Percentiles rank a stretch among this genome's conserved stretches.
Conservation (phyloP, 2,329 filamentous ascomycete genomes). For the Lecanicillium sp. region DNA sequence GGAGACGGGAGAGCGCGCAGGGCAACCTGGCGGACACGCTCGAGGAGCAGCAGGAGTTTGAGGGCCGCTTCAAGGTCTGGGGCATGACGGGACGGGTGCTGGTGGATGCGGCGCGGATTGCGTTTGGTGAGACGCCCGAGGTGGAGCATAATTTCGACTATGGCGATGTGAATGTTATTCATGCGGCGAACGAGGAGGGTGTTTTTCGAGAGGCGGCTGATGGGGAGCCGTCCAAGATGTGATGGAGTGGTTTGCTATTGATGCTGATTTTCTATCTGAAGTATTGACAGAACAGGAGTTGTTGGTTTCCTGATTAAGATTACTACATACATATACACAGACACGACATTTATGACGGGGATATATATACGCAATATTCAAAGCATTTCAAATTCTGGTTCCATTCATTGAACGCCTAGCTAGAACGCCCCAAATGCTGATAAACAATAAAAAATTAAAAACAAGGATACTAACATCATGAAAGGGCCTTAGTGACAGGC, state of each 20-base stretch:
- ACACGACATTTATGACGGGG: too few species aligned
- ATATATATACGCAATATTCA: not conserved
- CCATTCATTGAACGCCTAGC: too few species aligned
- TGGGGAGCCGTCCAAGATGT: slow-evolving; percentile 16
- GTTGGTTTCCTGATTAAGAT: too few species aligned
- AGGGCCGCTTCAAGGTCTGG: slow-evolving; percentile 72
- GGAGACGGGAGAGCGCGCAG: slow-evolving; percentile 26
- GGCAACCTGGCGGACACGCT: slow-evolving; percentile 33
- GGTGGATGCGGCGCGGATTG: slow-evolving; percentile 78
- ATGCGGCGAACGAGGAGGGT: slow-evolving; percentile 35
- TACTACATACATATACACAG: too few species aligned
- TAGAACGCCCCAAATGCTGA: not conserved
- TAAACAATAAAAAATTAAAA: not conserved
- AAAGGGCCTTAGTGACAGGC: slow-evolving; percentile 76
- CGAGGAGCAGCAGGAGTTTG: slow-evolving; percentile 37
- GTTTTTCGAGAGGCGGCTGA: slow-evolving; percentile 32
- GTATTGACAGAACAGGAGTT: too few species aligned
- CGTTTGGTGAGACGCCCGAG: slow-evolving; percentile 73
- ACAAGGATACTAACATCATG: not conserved
- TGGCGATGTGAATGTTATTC: slow-evolving; percentile 46
- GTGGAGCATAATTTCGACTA: slow-evolving; percentile 60
- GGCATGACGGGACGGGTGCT: slow-evolving; percentile 90
- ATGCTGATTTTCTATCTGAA: too few species aligned
- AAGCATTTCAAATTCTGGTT: too few species aligned
- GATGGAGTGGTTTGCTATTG: too few species aligned